A percentile compares a stretch with the other conserved stretches of the same genome.
These are phyloP conservation scores for Linanthus parryae DNA, from an alignment of 148 eudicot species.

Conservation along the genomic window DNA sequence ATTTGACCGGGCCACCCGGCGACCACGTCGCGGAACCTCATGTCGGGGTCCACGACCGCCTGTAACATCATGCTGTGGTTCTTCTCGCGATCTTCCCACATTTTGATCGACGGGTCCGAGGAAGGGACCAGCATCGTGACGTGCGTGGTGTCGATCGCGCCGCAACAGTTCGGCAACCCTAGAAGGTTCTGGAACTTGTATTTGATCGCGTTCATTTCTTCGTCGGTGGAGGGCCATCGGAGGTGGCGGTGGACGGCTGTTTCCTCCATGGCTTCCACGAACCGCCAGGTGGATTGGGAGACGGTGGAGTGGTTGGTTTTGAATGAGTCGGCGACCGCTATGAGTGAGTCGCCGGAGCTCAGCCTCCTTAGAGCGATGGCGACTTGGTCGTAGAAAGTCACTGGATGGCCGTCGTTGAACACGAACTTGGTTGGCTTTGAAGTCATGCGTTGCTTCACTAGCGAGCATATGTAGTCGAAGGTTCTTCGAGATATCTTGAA, in stretches of 20 bases:
- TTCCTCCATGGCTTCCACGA: slow-evolving; percentile 83
- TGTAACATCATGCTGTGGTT: slow-evolving; percentile 87
- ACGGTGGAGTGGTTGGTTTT: slow-evolving; percentile 75
- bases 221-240: slow-evolving; percentile 66
- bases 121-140: slow-evolving; percentile 60
- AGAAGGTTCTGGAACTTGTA: slow-evolving; percentile 59
- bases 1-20: slow-evolving; percentile 89
- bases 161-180: slow-evolving; percentile 88
- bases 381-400: slow-evolving; percentile 66
- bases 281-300: slow-evolving; percentile 90
- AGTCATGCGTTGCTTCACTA: slow-evolving; percentile 53
- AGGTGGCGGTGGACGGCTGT: slow-evolving; percentile 62
- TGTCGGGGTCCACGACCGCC: slow-evolving; percentile 78
- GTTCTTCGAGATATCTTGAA: slow-evolving; percentile 75
- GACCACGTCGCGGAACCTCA: slow-evolving; percentile 71
- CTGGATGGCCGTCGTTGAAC: slow-evolving; percentile 47
- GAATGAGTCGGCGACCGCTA: slow-evolving; percentile 57
- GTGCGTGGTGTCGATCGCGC: slow-evolving; percentile 78
- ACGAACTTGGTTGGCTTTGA: slow-evolving; percentile 45
- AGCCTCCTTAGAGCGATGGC: slow-evolving; percentile 83
- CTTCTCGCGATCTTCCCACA: slow-evolving; percentile 58
- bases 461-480: slow-evolving; percentile 72
- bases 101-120: slow-evolving; percentile 40
- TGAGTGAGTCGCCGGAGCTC: slow-evolving; percentile 70
- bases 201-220: slow-evolving; percentile 52